phyloP scores from a whole-genome alignment of 306 rosid genomes.

The Citrullus colocynthis region DNA sequence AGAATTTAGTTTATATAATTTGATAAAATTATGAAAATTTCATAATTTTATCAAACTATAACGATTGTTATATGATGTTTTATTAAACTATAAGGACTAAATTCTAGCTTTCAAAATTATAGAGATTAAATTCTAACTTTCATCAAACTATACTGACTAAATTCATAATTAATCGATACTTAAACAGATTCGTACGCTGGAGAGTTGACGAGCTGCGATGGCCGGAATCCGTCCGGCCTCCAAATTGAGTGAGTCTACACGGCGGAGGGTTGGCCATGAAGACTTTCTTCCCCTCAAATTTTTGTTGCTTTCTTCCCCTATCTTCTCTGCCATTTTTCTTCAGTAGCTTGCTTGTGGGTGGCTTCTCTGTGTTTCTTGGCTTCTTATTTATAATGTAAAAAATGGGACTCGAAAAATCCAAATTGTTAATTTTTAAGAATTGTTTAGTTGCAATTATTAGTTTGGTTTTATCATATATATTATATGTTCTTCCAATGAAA shows the following conservation, averaged over 20 bases:
- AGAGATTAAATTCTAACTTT: no score
- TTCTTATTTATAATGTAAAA: background rate
- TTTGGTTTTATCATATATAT: background rate
- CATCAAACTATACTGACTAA: no score
- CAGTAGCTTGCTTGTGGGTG: background rate
- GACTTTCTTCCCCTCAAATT: constrained; percentile 20
- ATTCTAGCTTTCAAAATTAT: no score
- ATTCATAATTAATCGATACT: background rate
- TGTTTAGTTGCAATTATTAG: background rate
- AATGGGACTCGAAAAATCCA: background rate
- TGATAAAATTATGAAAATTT: no score
- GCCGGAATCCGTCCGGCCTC: constrained; percentile 69
- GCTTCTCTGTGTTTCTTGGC: background rate
- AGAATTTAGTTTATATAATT: no score
- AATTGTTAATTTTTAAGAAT: background rate
- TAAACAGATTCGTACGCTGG: background rate
- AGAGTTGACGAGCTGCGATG: background rate
- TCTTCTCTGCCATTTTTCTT: background rate
- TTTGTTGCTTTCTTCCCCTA: background rate
- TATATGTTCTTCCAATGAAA: background rate
- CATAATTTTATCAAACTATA: no score
- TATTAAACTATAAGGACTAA: no score
- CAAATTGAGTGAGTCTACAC: constrained; percentile 63
- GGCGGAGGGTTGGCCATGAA: constrained; percentile 65
- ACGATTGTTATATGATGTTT: no score